Conservation (phyloP, 176 grass and related monocot species). For the maize (Zea mays) region DNA sequence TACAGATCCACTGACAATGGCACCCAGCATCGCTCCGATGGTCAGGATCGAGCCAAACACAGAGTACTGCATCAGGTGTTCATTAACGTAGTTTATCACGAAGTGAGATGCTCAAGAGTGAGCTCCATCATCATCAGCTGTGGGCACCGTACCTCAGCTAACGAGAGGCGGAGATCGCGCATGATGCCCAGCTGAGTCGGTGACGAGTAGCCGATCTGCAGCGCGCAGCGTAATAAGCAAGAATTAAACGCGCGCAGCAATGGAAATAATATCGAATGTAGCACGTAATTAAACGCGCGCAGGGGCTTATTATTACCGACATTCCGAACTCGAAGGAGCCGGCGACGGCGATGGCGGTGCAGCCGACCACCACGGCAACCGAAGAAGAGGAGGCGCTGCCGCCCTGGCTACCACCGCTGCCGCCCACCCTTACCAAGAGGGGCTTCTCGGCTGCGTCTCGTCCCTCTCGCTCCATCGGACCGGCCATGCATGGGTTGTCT, state of each 20-base stretch:
- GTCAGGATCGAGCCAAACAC: constrained; percentile 78
- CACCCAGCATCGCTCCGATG: constrained; percentile 84
- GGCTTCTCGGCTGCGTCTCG: not conserved
- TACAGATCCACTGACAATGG: constrained; percentile 55
- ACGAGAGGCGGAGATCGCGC: constrained; percentile 64
- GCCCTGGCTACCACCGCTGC: no score
- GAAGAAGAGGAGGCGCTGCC: constrained; percentile 23
- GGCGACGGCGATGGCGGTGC: constrained; percentile 54
- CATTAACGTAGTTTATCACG: not conserved
- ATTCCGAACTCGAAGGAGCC: constrained; percentile 62
- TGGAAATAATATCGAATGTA: not conserved
- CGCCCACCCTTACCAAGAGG: constrained; percentile 11
- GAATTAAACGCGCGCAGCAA: no score
- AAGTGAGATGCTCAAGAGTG: not conserved
- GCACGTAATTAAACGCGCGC: not conserved
- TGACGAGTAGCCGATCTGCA: constrained; percentile 85
- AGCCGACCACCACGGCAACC: constrained; percentile 42
- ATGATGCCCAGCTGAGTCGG: constrained; percentile 77
- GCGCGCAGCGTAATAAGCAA: no score
- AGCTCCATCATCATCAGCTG: not conserved
- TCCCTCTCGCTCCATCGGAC: constrained; percentile 1
- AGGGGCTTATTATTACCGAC: constrained; percentile 29
- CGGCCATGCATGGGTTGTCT: not conserved
- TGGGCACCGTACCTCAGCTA: constrained; percentile 68
- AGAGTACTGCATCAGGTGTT: constrained; percentile 59